phyloP scores from a whole-genome alignment of 371 early-diverging fungal species.

The Chytridium lagenaria region DNA sequence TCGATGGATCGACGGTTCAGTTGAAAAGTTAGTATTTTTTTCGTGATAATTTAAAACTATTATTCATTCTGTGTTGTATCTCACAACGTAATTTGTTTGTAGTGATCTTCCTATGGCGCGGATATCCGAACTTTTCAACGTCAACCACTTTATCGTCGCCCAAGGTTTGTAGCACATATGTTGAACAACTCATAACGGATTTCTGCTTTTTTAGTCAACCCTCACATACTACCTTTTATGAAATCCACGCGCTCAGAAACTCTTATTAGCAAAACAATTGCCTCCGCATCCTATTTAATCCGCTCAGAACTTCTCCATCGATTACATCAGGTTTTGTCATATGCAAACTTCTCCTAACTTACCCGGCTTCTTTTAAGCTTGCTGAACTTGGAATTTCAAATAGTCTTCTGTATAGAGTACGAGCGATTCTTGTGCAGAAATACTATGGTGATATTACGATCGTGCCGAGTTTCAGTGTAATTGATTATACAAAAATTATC shows the following conservation, averaged over 20 bases:
- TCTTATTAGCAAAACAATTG: constrained; percentile 52
- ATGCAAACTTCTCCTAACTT: background rate
- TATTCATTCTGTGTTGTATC: no score
- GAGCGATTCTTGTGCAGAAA: constrained; percentile 79
- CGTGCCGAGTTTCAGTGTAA: constrained; percentile 68
- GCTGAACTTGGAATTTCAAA: constrained; percentile 67
- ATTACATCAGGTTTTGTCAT: constrained; percentile 72
- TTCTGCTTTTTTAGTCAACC: constrained; percentile 81
- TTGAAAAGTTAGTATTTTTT: constrained; percentile 54
- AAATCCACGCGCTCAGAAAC: constrained; percentile 63
- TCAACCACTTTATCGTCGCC: constrained; percentile 84
- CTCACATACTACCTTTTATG: constrained; percentile 85
- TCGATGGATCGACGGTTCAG: constrained; percentile 74
- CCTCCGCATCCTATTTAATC: constrained; percentile 66
- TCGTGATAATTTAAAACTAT: background rate
- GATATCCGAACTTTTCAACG: constrained; percentile 78
- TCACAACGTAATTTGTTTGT: constrained; percentile 5
- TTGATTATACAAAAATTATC: constrained; percentile 50
- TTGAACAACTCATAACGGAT: background rate
- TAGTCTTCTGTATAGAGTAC: constrained; percentile 65
- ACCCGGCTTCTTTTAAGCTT: constrained; percentile 34
- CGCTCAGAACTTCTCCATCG: constrained; percentile 75
- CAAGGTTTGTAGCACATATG: constrained; percentile 56
- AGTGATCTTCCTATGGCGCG: constrained; percentile 65
- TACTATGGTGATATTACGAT: constrained; percentile 89